Base-by-base conservation (phyloP, 345 rosid genomes). In the Bruguiera parviflora region DNA sequence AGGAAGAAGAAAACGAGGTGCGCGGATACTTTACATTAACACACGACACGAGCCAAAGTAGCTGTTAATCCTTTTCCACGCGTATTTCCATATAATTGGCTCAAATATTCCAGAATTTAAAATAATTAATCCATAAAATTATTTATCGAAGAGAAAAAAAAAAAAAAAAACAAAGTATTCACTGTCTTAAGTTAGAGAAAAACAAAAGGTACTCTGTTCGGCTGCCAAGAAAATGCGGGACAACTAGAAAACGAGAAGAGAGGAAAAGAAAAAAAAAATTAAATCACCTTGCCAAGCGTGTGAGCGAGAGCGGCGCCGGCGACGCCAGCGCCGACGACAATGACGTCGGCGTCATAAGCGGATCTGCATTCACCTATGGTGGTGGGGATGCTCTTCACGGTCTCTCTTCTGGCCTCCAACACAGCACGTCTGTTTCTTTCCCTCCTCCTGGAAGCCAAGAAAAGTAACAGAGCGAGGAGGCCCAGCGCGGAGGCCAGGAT, bases 251-350 rank as follows among this genome's bases (percentile, higher is more conserved):
- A 3, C 49, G 49, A 13, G 13, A 43, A 43, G 18, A 43, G 18
- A 5, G 52, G 22, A 8, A 5, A 0, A 27, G 27, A 39, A 19
- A 8, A 20, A 6, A 28, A 8, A 59, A 11, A 11, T 10, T 29
- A 49, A 32, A 55, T 29, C 13, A 74, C 77, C 77, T 74, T 74
- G 68, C 72, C 77, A 16, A 74, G 72, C 21, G 77, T 74, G 31
- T 67, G 64, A 43, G 77, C 77, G 37, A 74, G 77, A 53, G 77
- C 77, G 27, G 77, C 31, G 64, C 77, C 77, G 25, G 77, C 77
- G 5, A 74, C 76, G 21, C 76, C 76, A 46, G 76, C 76, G 4
- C 76, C 77, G 20, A 67, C 77, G 58, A 67, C 62, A 60, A 67
- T 62, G 64, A 74, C 64, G 56, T 67, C 71, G 31, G 60, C 29